These are phyloP conservation scores for Dioscorea cayenensis DNA, from an alignment of 116 monocot species.

Conservation along the genomic window DNA sequence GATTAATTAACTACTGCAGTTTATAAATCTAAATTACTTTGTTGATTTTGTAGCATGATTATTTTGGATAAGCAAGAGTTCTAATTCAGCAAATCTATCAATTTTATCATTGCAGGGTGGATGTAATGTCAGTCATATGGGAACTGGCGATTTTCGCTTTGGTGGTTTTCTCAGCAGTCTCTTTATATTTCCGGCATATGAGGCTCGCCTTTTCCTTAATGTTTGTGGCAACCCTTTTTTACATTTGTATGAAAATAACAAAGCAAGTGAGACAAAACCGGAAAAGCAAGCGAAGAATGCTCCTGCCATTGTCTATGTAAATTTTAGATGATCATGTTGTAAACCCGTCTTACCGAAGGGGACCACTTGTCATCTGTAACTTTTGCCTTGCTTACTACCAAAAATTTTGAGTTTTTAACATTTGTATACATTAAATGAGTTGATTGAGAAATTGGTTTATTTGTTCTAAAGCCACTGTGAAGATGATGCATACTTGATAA, in stretches of 20 bases:
- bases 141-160: conserved; percentile 60
- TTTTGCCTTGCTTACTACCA: not conserved
- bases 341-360: not conserved
- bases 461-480: not conserved
- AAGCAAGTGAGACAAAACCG: conserved; percentile 54
- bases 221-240: conserved; percentile 30
- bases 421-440: not conserved
- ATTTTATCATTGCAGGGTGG: conserved; percentile 48
- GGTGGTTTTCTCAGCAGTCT: conserved; percentile 50
- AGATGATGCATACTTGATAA: not conserved
- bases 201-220: conserved; percentile 48
- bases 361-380: not conserved
- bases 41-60: too few relatives aligned
- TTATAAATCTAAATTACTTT: too few relatives aligned
- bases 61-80: too few relatives aligned
- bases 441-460: not conserved
- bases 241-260: conserved; percentile 53
- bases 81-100: not conserved
- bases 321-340: not conserved
- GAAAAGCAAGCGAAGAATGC: conserved; percentile 68
- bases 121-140: conserved; percentile 43
- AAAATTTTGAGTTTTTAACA: conserved; percentile 1
- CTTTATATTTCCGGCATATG: conserved; percentile 64
- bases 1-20: too few relatives aligned
- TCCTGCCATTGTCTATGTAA: conserved; percentile 84